These are phyloP conservation scores for Arthroderma sp. DNA, from an alignment of 2,329 filamentous ascomycete genomes.

Conservation along the genomic window DNA sequence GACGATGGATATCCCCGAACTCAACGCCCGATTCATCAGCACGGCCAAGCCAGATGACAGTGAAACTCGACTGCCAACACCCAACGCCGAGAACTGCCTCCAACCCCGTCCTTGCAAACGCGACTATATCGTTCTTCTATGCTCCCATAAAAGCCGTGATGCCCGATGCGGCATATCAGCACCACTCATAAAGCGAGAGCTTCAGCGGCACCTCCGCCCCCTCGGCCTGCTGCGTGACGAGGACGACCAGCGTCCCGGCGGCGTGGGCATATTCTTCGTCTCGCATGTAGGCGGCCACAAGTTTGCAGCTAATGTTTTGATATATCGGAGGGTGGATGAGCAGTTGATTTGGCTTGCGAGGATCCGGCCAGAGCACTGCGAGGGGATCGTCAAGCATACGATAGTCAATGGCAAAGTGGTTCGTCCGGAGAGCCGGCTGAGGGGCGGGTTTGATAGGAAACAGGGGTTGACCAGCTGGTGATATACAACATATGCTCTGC, in stretches of 20 bases:
- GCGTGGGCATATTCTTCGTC: slow-evolving; percentile 91
- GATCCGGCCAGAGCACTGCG: slow-evolving; percentile 75
- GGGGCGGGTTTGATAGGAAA: slow-evolving; percentile 77
- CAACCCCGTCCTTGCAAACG: slow-evolving; percentile 61
- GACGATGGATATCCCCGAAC: slow-evolving; percentile 55
- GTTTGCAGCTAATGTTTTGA: slow-evolving; percentile 85
- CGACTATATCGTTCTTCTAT: slow-evolving; percentile 76
- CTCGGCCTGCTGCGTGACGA: slow-evolving; percentile 76
- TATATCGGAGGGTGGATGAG: slow-evolving; percentile 58
- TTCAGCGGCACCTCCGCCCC: slow-evolving; percentile 77
- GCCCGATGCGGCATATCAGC: slow-evolving; percentile 90
- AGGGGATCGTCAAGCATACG: slow-evolving; percentile 80
- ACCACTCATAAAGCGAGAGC: slow-evolving; percentile 72
- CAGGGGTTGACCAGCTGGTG: slow-evolving; percentile 80
- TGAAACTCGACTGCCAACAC: slow-evolving; percentile 15
- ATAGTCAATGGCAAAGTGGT: slow-evolving; percentile 87
- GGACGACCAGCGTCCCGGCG: slow-evolving; percentile 69
- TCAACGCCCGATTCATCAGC: slow-evolving; percentile 60
- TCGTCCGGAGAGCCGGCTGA: slow-evolving; percentile 70
- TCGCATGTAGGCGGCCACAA: slow-evolving; percentile 95
- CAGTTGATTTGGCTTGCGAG: slow-evolving; percentile 91
- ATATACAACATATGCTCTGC: not conserved
- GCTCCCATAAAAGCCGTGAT: slow-evolving; percentile 83
- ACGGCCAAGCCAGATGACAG: slow-evolving; percentile 47
- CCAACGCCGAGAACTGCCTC: slow-evolving; percentile 32